Conservation (phyloP, 192 early-diverging fungal genomes). For the Backusella australiensis region DNA sequence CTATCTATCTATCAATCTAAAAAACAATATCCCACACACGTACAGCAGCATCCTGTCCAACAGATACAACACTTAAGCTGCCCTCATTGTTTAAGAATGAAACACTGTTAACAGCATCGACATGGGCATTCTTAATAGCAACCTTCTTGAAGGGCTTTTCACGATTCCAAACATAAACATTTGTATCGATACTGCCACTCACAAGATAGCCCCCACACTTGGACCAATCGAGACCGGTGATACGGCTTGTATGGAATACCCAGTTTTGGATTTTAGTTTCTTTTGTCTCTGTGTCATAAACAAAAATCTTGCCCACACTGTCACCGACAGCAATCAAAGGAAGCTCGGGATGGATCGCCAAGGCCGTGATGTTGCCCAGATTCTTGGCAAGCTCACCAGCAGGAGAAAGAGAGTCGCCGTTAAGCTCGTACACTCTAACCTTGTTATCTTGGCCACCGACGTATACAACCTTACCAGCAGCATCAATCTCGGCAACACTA, state of each 20-base stretch:
- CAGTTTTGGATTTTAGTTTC: conserved; percentile 62
- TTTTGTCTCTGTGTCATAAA: conserved; percentile 60
- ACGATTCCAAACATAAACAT: conserved; percentile 88
- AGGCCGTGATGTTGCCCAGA: conserved; percentile 70
- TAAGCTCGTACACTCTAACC: conserved; percentile 62
- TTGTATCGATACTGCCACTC: conserved; percentile 83
- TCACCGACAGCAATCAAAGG: conserved; percentile 80
- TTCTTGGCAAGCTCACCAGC: conserved; percentile 35
- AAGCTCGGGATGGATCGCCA: conserved; percentile 78
- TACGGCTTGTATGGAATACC: conserved; percentile 88
- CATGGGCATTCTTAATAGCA: conserved; percentile 75
- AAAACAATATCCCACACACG: conserved; percentile 58
- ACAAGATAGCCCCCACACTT: conserved; percentile 71
- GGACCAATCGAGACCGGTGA: conserved; percentile 81
- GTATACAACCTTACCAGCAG: conserved; percentile 49
- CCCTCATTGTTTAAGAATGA: conserved; percentile 53
- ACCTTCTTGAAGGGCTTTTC: conserved; percentile 78
- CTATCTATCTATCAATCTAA: background rate
- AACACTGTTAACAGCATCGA: conserved; percentile 73
- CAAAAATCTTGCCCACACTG: conserved; percentile 72
- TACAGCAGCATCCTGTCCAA: conserved; percentile 81
- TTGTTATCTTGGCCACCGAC: conserved; percentile 68
- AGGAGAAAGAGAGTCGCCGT: conserved; percentile 35
- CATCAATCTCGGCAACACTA: conserved; percentile 52
- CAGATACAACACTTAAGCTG: conserved; percentile 62